Conservation (phyloP, 495 filamentous ascomycete species). For the Penicillium herquei region DNA sequence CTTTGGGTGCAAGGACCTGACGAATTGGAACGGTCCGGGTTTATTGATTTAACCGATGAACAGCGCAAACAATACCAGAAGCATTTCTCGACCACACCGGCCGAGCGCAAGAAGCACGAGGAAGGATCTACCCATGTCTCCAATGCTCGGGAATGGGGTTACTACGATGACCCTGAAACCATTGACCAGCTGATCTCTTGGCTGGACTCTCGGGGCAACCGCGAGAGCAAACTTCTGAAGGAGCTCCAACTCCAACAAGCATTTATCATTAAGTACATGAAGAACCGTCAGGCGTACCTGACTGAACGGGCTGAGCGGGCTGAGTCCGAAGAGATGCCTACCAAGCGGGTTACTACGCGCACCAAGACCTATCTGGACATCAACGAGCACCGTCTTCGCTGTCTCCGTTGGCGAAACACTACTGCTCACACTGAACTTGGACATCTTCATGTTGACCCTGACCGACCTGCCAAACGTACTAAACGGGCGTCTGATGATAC, state of each 20-base stretch:
- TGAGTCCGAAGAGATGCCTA: conserved; percentile 54
- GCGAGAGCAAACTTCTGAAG: conserved; percentile 81
- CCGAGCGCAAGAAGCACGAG: conserved; percentile 81
- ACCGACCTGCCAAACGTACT: conserved; percentile 59
- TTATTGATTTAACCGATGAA: conserved; percentile 72
- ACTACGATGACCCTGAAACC: conserved; percentile 73
- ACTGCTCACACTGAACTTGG: conserved; percentile 73
- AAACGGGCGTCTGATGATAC: conserved; percentile 52
- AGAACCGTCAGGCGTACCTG: conserved; percentile 70
- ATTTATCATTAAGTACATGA: conserved; percentile 77
- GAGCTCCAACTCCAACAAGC: conserved; percentile 77
- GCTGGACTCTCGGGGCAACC: conserved; percentile 80
- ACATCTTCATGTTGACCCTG: conserved; percentile 78
- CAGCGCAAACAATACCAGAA: conserved; percentile 58
- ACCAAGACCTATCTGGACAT: conserved; percentile 66
- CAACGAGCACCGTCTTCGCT: conserved; percentile 56
- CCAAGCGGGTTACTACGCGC: conserved; percentile 73
- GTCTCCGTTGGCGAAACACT: conserved; percentile 78
- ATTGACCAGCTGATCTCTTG: conserved; percentile 79
- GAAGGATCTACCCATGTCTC: conserved; percentile 79
- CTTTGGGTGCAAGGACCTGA: conserved; percentile 96
- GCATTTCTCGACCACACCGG: conserved; percentile 75
- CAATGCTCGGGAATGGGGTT: conserved; percentile 84
- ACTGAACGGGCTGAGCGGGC: conserved; percentile 49
- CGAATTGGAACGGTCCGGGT: conserved; percentile 80